Percentiles rank a stretch among this genome's conserved stretches.
phyloP scores from a whole-genome alignment of 2,329 filamentous ascomycete species.

The Cylindrodendrum hubeiense region DNA sequence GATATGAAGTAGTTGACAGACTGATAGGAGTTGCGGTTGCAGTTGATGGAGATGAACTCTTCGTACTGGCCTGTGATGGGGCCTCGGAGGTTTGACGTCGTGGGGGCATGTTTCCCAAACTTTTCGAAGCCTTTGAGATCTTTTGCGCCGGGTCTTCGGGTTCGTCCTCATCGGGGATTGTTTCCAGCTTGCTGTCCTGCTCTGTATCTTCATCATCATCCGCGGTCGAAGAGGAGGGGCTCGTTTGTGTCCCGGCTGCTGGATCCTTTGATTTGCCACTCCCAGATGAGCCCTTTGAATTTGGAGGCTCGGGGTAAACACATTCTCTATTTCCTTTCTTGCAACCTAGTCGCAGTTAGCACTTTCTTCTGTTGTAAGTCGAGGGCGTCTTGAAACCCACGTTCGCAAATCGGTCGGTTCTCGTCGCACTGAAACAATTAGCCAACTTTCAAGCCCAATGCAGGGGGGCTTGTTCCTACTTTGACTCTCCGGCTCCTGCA shows the following conservation, averaged over 20 bases:
- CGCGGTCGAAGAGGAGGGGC: conserved; percentile 67
- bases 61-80: conserved; percentile 63
- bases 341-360: conserved; percentile 72
- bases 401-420: conserved; percentile 85
- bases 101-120: background rate
- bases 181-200: conserved; percentile 58
- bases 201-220: conserved; percentile 62
- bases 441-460: conserved; percentile 5
- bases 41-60: conserved; percentile 65
- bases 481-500: conserved; percentile 91
- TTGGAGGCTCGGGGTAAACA: conserved; percentile 81
- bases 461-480: conserved; percentile 57
- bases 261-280: conserved; percentile 53
- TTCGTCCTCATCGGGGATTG: conserved; percentile 69
- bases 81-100: conserved; percentile 65
- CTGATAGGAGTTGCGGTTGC: conserved; percentile 56
- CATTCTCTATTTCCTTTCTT: conserved; percentile 93
- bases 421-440: conserved; percentile 82
- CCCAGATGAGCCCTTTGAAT: conserved; percentile 52
- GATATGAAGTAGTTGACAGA: conserved; percentile 47
- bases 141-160: conserved; percentile 47
- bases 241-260: conserved; percentile 53
- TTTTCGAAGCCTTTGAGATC: conserved; percentile 27
- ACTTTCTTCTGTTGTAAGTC: background rate
- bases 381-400: conserved; percentile 56